These are phyloP conservation scores for Kwoniella dejecticola DNA, from an alignment of 768 basidiomycete genomes.

Conservation along the genomic window DNA sequence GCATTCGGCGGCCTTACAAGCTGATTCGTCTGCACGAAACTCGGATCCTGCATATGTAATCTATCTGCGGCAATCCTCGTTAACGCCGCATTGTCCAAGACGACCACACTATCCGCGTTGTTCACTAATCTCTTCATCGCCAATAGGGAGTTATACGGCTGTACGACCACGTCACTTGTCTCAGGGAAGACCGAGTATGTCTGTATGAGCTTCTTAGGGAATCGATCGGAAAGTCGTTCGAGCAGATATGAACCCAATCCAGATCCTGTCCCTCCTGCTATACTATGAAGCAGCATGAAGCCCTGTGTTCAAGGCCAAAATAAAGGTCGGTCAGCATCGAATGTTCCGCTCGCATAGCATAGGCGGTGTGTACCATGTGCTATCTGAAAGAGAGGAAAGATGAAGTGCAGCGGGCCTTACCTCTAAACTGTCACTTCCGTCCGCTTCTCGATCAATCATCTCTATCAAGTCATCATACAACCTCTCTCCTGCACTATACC, in stretches of 20 bases:
- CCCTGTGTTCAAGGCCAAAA: conserved; percentile 65
- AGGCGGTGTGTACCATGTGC: no score
- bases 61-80: conserved; percentile 90
- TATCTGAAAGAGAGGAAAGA: no score
- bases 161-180: conserved; percentile 88
- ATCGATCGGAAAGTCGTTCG: conserved; percentile 93
- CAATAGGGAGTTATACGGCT: conserved; percentile 94
- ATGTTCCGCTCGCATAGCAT: no score
- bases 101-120: conserved; percentile 95
- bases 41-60: conserved; percentile 72
- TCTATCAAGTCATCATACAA: conserved; percentile 97
- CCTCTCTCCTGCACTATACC: conserved; percentile 83
- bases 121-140: conserved; percentile 92
- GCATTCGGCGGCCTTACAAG: conserved; percentile 48
- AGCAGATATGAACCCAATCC: conserved; percentile 97
- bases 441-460: conserved; percentile 97
- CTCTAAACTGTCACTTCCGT: conserved; percentile 95
- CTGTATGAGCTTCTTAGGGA: conserved; percentile 98
- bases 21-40: conserved; percentile 56
- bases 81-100: conserved; percentile 93
- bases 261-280: conserved; percentile 97
- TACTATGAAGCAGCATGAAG: conserved; percentile 98
- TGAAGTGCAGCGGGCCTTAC: conserved; percentile 61
- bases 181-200: conserved; percentile 99
- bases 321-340: no score